Percentiles rank a stretch among this genome's conserved stretches.
Conservation (phyloP, 306 rosid genomes). For the Crotalaria pallida region DNA sequence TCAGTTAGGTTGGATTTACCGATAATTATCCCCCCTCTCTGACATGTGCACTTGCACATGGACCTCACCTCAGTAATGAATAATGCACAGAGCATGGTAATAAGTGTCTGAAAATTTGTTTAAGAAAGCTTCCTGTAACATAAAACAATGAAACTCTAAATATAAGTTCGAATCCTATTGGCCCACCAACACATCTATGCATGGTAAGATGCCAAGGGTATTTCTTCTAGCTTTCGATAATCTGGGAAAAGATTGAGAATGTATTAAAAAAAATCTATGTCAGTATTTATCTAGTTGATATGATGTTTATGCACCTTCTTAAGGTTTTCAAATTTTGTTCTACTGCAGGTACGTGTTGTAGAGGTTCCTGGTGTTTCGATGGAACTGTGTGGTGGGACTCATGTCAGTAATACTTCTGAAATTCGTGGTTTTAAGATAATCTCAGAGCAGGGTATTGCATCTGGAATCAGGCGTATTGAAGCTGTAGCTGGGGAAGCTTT, state of each 20-base stretch:
- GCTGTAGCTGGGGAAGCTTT: conserved; percentile 97
- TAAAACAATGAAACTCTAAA: conserved; percentile 1
- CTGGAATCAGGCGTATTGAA: conserved; percentile 92
- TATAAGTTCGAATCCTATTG: conserved; percentile 8
- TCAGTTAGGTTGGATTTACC: neutral
- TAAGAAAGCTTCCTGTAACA: neutral
- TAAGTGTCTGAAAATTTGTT: conserved; percentile 2
- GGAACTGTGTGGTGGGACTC: conserved; percentile 99
- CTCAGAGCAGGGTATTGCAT: conserved; percentile 93
- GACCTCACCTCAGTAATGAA: conserved; percentile 9
- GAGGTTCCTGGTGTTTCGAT: conserved; percentile 94
- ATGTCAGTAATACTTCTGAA: conserved; percentile 82
- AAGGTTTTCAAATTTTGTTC: conserved; percentile 24
- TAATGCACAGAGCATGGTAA: neutral
- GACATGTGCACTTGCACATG: neutral
- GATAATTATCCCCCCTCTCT: neutral
- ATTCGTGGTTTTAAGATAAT: conserved; percentile 90
- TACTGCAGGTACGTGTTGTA: conserved; percentile 82
- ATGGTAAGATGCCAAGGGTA: neutral
- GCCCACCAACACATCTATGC: neutral
- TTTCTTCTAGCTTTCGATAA: neutral
- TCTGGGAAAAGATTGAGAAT: neutral
- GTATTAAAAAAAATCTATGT: neutral
- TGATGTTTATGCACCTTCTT: conserved; percentile 9
- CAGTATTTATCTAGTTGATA: conserved; percentile 7